These are phyloP conservation scores for Annona cherimola DNA, from an alignment of 164 flowering plant genomes.

Conservation along the genomic window DNA sequence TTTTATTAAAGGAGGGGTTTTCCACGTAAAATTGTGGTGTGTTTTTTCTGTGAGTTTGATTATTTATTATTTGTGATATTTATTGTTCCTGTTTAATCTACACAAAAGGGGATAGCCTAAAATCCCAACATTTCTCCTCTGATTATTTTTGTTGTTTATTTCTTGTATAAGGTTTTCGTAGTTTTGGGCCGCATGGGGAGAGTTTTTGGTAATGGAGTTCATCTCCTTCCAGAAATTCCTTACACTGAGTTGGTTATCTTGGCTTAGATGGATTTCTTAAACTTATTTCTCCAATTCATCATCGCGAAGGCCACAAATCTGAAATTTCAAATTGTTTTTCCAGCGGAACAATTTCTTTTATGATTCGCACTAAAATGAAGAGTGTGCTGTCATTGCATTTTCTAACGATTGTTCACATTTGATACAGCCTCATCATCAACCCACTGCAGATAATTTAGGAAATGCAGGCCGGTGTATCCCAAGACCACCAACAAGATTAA, in stretches of 20 bases:
- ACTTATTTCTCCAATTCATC: slow-evolving; percentile 3
- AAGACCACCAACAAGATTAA: slow-evolving; percentile 12
- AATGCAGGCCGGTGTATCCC: not conserved
- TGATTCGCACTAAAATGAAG: not conserved
- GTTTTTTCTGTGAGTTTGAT: too few species aligned
- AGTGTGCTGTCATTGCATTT: not conserved
- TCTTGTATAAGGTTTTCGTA: too few species aligned
- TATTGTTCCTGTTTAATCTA: too few species aligned
- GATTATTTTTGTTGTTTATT: too few species aligned
- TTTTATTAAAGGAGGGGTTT: too few species aligned
- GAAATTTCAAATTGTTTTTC: not conserved
- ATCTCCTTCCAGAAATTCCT: not conserved
- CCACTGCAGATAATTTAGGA: not conserved
- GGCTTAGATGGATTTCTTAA: not conserved
- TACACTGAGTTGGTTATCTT: not conserved
- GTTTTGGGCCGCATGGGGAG: not conserved
- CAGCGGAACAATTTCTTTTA: not conserved
- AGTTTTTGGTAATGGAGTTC: not conserved
- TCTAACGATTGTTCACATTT: not conserved
- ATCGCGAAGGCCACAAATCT: not conserved
- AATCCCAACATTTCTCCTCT: too few species aligned
- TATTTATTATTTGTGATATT: too few species aligned
- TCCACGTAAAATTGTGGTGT: too few species aligned
- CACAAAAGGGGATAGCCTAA: too few species aligned
- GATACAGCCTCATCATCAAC: not conserved